A percentile compares a stretch with the other conserved stretches of the same genome.
Evolutionary conservation across 805 yeast species (phyloP).

Genomic region (Sungouiella thailandica): DNA sequence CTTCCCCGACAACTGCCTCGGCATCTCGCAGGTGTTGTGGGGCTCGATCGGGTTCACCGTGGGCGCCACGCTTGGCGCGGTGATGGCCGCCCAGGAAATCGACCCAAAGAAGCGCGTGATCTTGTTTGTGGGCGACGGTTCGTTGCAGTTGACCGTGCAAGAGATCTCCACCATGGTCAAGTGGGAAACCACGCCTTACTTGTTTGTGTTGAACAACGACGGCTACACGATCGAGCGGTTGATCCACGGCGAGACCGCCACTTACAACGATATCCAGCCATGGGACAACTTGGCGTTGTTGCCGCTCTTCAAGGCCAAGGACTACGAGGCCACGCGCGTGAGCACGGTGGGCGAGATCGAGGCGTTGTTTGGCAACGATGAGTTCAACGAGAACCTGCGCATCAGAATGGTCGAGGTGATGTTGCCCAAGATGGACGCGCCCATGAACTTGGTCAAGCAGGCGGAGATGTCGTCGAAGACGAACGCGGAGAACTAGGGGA

Average conservation of each 20-base stretch:
- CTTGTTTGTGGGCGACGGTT: constrained; percentile 39
- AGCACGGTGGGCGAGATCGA: constrained; percentile 23
- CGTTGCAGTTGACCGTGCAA: constrained; percentile 38
- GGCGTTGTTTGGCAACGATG: constrained; percentile 20
- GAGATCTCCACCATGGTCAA: constrained; percentile 36
- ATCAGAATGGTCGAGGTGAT: constrained; percentile 33
- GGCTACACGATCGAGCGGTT: constrained; percentile 39
- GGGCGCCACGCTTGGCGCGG: constrained; percentile 27
- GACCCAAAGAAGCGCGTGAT: constrained; percentile 29
- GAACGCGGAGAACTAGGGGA: constrained; percentile 14
- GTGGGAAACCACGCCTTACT: constrained; percentile 29
- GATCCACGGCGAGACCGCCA: constrained; percentile 35
- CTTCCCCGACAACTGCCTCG: constrained; percentile 20
- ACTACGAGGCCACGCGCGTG: constrained; percentile 24
- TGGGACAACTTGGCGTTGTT: constrained; percentile 34
- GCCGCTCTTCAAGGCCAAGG: constrained; percentile 27
- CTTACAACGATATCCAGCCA: constrained; percentile 34
- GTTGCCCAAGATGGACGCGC: constrained; percentile 36
- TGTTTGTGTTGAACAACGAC: constrained; percentile 36
- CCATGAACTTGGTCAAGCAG: constrained; percentile 31
- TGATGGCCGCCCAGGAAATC: constrained; percentile 23
- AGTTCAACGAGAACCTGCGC: constrained; percentile 26
- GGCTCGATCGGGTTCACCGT: constrained; percentile 26
- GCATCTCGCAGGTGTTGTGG: constrained; percentile 25
- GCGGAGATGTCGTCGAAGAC: constrained; percentile 29